Evolutionary conservation across 306 rosid species (phyloP).

Genomic region (Alnus rubra): DNA sequence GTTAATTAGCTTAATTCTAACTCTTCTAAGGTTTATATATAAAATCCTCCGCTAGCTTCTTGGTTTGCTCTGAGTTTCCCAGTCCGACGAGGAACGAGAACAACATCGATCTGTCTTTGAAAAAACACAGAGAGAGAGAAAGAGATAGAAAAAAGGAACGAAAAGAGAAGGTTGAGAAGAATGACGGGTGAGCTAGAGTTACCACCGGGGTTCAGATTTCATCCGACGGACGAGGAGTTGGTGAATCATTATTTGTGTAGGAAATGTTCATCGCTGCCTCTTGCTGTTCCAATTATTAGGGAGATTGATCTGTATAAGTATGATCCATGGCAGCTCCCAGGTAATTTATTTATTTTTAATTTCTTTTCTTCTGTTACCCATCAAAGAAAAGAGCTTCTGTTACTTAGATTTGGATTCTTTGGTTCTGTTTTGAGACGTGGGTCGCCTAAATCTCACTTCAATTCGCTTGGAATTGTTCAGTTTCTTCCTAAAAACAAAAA

Average conservation of each 20-base stretch:
- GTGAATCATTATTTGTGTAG: conserved; percentile 73
- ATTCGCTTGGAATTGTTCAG: background rate
- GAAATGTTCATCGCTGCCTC: conserved; percentile 68
- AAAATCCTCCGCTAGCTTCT: background rate
- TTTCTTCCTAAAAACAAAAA: background rate
- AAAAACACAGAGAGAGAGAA: background rate
- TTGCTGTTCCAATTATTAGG: conserved; percentile 71
- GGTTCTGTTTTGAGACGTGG: background rate
- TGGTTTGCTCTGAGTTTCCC: conserved; percentile 4
- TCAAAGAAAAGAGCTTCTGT: background rate
- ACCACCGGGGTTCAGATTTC: conserved; percentile 94
- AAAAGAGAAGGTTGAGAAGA: background rate
- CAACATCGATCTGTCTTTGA: background rate
- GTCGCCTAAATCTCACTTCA: conserved; percentile 4
- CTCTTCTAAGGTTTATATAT: conserved; percentile 19
- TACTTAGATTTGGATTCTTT: background rate
- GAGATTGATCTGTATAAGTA: conserved; percentile 89
- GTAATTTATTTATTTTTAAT: conserved; percentile 26
- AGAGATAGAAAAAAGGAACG: background rate
- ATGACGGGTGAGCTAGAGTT: conserved; percentile 59
- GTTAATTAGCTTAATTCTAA: conserved; percentile 7
- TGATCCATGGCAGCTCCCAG: conserved; percentile 95
- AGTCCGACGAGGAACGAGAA: background rate
- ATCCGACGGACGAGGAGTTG: conserved; percentile 90
- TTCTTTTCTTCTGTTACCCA: background rate